These are phyloP conservation scores for Apiotrichum akiyoshidainum DNA, from an alignment of 1,284 basidiomycete genomes.

Conservation along the genomic window DNA sequence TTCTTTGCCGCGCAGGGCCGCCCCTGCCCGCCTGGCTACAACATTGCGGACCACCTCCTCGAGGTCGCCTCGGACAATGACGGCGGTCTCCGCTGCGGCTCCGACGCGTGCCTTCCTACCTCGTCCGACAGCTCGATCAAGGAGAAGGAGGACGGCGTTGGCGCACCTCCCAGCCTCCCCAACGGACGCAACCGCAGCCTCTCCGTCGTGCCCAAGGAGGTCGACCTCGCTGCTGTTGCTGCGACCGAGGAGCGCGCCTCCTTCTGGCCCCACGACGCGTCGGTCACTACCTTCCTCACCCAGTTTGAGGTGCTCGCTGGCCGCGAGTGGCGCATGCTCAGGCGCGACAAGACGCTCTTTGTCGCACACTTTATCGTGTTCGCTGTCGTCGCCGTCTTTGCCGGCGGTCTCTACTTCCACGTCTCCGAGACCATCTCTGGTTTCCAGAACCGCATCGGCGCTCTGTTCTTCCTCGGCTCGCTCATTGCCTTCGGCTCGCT, in stretches of 20 bases:
- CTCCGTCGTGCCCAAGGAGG: not conserved
- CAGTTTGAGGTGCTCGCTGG: conserved; percentile 74
- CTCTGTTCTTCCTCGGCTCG: conserved; percentile 82
- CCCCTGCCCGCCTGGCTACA: conserved; percentile 68
- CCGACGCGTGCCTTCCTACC: not conserved
- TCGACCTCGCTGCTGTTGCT: conserved; percentile 19
- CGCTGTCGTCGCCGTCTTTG: conserved; percentile 69
- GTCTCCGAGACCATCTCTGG: conserved; percentile 72
- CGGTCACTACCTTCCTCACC: conserved; percentile 70
- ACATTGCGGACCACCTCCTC: conserved; percentile 81
- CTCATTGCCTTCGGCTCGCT: conserved; percentile 81
- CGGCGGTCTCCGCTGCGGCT: conserved; percentile 47
- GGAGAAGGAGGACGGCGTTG: not conserved
- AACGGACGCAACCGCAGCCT: not conserved
- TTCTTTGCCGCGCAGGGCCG: conserved; percentile 59
- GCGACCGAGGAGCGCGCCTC: not conserved
- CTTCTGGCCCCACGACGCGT: conserved; percentile 18
- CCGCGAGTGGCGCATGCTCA: conserved; percentile 76
- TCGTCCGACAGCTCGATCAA: not conserved
- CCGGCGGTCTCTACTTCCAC: conserved; percentile 77
- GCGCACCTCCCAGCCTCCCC: not conserved
- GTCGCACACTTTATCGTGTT: conserved; percentile 70
- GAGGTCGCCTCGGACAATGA: conserved; percentile 69
- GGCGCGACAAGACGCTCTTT: conserved; percentile 74
- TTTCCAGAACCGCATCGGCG: conserved; percentile 85